Percentiles rank a stretch among this genome's conserved stretches.
Conservation (phyloP, 768 basidiomycete genomes). For the Phylloporus arenicola region DNA sequence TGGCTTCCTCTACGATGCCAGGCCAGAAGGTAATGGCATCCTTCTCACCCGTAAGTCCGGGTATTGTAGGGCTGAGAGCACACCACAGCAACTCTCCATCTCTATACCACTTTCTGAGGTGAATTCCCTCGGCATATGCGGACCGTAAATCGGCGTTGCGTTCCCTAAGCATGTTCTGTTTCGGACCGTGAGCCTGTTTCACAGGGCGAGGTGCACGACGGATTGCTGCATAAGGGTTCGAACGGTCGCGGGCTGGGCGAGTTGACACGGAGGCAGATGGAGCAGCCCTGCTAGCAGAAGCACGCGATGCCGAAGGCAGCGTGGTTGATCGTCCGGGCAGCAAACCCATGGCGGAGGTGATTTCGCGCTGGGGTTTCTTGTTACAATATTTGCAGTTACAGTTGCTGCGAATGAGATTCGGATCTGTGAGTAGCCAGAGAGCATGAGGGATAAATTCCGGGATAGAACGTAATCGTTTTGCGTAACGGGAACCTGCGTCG, state of each 20-base stretch:
- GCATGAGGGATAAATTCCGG: constrained; percentile 85
- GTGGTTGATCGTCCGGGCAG: constrained; percentile 31
- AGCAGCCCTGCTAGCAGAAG: constrained; percentile 19
- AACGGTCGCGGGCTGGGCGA: constrained; percentile 19
- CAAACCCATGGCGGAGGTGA: constrained; percentile 58
- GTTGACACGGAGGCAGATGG: constrained; percentile 8
- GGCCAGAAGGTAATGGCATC: constrained; percentile 69
- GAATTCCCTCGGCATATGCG: constrained; percentile 41
- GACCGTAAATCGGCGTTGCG: constrained; percentile 62
- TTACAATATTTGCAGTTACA: constrained; percentile 78
- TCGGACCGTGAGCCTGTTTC: constrained; percentile 34
- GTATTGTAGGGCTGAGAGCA: constrained; percentile 47
- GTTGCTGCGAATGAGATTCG: constrained; percentile 38
- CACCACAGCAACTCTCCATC: constrained; percentile 72
- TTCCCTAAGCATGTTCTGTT: constrained; percentile 52
- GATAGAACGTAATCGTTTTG: constrained; percentile 66
- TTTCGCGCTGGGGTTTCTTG: constrained; percentile 62
- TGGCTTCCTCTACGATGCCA: constrained; percentile 55
- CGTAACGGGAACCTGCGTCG: constrained; percentile 35
- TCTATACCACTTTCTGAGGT: constrained; percentile 57
- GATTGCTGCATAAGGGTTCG: constrained; percentile 38
- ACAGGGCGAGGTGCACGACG: constrained; percentile 34
- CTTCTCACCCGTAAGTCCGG: constrained; percentile 32
- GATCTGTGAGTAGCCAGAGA: constrained; percentile 65
- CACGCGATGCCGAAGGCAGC: constrained; percentile 18